Base-by-base conservation (phyloP, 2,329 filamentous ascomycete genomes). In the Fonsecaea multimorphosa region DNA sequence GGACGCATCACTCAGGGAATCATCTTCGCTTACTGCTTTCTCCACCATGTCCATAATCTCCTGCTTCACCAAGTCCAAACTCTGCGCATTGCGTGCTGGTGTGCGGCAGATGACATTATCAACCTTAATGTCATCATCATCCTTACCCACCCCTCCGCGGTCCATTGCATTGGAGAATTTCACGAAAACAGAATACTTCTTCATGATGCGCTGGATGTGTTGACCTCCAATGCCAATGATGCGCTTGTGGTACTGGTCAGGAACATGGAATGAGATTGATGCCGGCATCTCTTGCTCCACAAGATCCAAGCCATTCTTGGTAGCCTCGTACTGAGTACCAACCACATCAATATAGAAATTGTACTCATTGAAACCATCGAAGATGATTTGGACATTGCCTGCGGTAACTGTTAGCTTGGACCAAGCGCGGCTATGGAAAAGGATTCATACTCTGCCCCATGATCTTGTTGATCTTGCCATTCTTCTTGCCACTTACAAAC, bases 151-250 rank as follows among this genome's bases (percentile, higher is more conserved):
- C 38, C 93, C 90, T 69, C 92, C 95, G 75, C 95, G 90, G 76
- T 99, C 95, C 93, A 98, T 98, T 16, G 95, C 95, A 73, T 99
- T 99, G 70, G 93, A 97, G 75, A 99, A 99, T 77, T 99, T 99
- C 81, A 99, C 95, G 74, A 99, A 99, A 72, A 99, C 95, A 0
- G 95, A 98, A 80, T 99, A 96, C 81, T 98, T 98, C 84, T 99
- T 98, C 95, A 99, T 99, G 82, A 99, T 98, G 62, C 94, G 92
- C 79, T 99, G 95, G 72, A 99, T 99, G 76, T 99, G 95, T 77
- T 98, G 94, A 9, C 95, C 95, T 67, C 95, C 95, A 73, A 99
- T 98, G 59, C 95, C 95, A 70, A 99, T 99, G 75, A 99, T 99
- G 56, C 95, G 93, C 82, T 99, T 99, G 80, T 99, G 95, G 77